phyloP scores from a whole-genome alignment of 1,284 basidiomycete species.

The Apiotrichum montevideense region DNA sequence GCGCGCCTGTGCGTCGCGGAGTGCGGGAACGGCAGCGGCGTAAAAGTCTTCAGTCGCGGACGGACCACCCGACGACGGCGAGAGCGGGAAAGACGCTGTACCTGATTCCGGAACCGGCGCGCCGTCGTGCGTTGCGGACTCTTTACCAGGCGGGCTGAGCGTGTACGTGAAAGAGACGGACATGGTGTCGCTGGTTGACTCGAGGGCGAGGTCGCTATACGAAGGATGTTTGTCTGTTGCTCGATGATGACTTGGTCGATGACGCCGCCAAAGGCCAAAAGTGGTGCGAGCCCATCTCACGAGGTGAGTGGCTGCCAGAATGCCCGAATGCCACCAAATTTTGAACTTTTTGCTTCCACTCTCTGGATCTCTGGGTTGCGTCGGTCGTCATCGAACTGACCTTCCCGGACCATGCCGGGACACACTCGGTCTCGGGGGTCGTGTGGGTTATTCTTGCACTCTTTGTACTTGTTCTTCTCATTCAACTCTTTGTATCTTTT shows the following conservation, averaged over 20 bases:
- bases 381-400: not conserved
- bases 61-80: not conserved
- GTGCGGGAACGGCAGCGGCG: constrained; percentile 11
- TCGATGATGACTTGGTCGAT: not conserved
- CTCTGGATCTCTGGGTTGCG: not conserved
- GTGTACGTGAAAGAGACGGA: constrained; percentile 19
- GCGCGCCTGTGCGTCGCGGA: constrained; percentile 20
- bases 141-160: constrained; percentile 18
- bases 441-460: too few relatives aligned
- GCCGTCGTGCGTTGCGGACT: constrained; percentile 4
- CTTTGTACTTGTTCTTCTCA: too few relatives aligned
- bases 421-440: too few relatives aligned
- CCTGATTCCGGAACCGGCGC: constrained; percentile 9
- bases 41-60: constrained; percentile 24
- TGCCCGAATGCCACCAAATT: too few relatives aligned
- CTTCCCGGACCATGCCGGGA: not conserved
- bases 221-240: not conserved
- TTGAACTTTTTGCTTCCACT: not conserved
- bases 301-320: too few relatives aligned
- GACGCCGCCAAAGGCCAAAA: too few relatives aligned
- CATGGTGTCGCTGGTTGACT: not conserved
- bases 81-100: not conserved
- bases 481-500: too few relatives aligned
- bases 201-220: too few relatives aligned
- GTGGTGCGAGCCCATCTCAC: too few relatives aligned